Conservation (phyloP, 2,329 filamentous ascomycete species). For the Microdochium nivale region DNA sequence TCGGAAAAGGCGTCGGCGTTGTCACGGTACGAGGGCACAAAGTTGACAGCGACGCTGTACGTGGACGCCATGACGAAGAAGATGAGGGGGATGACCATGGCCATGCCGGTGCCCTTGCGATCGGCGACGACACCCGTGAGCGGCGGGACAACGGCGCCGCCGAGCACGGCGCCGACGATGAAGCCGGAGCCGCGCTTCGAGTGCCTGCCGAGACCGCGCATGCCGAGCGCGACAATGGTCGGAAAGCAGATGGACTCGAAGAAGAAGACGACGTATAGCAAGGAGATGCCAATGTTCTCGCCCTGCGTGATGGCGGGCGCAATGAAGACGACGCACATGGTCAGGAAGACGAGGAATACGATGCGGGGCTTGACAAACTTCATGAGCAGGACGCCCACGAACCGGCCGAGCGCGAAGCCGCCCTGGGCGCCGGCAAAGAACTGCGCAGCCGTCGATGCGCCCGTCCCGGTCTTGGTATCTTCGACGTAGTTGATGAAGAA, state of each 20-base stretch:
- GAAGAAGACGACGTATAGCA: slow-evolving; percentile 65
- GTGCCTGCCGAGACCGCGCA: slow-evolving; percentile 66
- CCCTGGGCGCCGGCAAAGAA: slow-evolving; percentile 69
- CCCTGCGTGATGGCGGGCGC: slow-evolving; percentile 36
- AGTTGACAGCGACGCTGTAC: slow-evolving; percentile 56
- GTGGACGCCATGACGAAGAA: slow-evolving; percentile 50
- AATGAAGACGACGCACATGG: slow-evolving; percentile 55
- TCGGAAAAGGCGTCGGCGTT: slow-evolving; percentile 51
- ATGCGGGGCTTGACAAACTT: slow-evolving; percentile 54
- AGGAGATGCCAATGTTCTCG: slow-evolving; percentile 40
- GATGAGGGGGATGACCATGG: slow-evolving; percentile 57
- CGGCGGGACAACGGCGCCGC: slow-evolving; percentile 67
- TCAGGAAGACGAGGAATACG: slow-evolving; percentile 60
- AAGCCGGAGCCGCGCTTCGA: slow-evolving; percentile 69
- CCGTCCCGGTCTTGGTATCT: slow-evolving; percentile 40
- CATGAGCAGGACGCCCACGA: slow-evolving; percentile 60
- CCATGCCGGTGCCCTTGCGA: slow-evolving; percentile 45
- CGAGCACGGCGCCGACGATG: slow-evolving; percentile 61
- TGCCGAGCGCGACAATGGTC: slow-evolving; percentile 70
- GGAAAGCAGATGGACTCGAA: slow-evolving; percentile 78
- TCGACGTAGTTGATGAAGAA: slow-evolving; percentile 64
- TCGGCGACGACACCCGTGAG: slow-evolving; percentile 63
- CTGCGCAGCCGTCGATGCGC: slow-evolving; percentile 44
- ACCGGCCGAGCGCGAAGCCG: slow-evolving; percentile 63
- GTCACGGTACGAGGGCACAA: slow-evolving; percentile 52